phyloP scores from a whole-genome alignment of 306 rosid genomes.

The Lathyrus sativus region DNA sequence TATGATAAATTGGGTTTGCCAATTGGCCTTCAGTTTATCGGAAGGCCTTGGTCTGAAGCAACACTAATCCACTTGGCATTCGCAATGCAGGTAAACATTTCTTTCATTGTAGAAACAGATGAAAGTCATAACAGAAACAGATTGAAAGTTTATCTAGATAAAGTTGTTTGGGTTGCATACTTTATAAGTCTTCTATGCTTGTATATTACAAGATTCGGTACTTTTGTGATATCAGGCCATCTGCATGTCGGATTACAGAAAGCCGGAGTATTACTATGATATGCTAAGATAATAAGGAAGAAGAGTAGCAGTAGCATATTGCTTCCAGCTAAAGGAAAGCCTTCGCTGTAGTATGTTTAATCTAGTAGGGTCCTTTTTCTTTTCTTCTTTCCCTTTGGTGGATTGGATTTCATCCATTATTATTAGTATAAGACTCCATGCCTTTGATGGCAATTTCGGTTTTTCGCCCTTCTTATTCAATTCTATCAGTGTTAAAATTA shows the following conservation, averaged over 20 bases:
- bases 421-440: constrained; percentile 5
- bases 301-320: background rate
- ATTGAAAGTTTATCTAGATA: background rate
- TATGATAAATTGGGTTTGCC: constrained; percentile 81
- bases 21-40: constrained; percentile 92
- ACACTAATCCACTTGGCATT: constrained; percentile 73
- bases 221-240: constrained; percentile 55
- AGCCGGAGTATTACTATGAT: constrained; percentile 70
- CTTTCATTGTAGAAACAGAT: background rate
- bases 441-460: constrained; percentile 10
- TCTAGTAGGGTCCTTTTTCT: background rate
- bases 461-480: constrained; percentile 1
- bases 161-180: background rate
- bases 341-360: constrained; percentile 10
- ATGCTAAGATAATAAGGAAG: constrained; percentile 45
- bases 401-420: constrained; percentile 7
- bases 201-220: background rate
- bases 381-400: background rate
- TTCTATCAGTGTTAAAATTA: background rate
- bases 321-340: constrained; percentile 16
- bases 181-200: background rate
- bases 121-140: background rate
- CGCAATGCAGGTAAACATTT: constrained; percentile 67
- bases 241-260: constrained; percentile 52
- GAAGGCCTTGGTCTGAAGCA: constrained; percentile 93